Evolutionary conservation across 1,284 basidiomycete genomes (phyloP), one percentile per base, ranked within the genome.

Genomic region (Xanthoconium separans): DNA sequence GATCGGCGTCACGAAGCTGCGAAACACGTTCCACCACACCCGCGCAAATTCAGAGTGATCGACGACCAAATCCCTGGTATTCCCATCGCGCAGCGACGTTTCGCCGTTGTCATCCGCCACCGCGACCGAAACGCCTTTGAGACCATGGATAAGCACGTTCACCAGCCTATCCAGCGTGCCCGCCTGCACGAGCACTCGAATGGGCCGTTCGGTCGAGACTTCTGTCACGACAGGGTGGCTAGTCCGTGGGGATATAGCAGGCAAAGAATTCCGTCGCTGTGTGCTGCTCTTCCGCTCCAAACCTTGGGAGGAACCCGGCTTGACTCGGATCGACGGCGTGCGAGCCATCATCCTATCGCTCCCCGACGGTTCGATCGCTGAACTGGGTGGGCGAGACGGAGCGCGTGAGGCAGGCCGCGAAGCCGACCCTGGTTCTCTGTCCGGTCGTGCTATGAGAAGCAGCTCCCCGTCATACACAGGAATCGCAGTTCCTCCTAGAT

Each of bases 61-160:
- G 11, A 92, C 77, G 22, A 81, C 72, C 33, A 92, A 73, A 44
- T 87, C 83, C 39, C 88, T 74, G 1, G 84, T 85, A 71, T 82
- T 85, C 9, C 82, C 81, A 57, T 89, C 85, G 33, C 81, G 74
- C 42, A 92, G 68, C 0, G 87, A 82, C 73, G 87, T 88, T 65
- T 91, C 88, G 0, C 90, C 90, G 60, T 89, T 91, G 65, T 92
- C 90, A 59, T 93, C 90, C 1, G 89, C 82, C 3, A 90, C 85
- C 0, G 86, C 84, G 1, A 90, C 87, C 0, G 84, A 84, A 2
- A 91, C 81, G 34, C 85, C 85, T 47, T 84, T 82, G n/a, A 93
- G 72, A 2, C 90, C 90, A 63, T 87, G 84, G 0, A 89, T 82
- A 15, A 93, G 77, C 12, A 91, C 77, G 45, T 86, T 82, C 9